phyloP scores from a whole-genome alignment of 2,329 filamentous ascomycete genomes.

The Botryotinia calthae region DNA sequence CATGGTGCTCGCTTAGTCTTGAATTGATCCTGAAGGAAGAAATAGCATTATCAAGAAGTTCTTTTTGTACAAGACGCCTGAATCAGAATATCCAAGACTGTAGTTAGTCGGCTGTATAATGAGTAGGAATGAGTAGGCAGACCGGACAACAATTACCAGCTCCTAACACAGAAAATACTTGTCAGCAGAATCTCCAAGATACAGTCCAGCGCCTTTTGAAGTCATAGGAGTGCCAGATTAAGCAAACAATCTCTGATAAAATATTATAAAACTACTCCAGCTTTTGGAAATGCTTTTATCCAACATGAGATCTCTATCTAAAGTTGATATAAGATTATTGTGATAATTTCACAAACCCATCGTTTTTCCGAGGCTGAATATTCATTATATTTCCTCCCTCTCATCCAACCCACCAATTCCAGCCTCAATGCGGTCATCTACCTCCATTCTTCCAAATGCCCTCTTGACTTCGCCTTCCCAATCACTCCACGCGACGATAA shows the following conservation, averaged over 20 bases:
- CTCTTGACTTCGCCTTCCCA: constrained; percentile 73
- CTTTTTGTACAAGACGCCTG: not conserved
- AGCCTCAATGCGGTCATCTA: constrained; percentile 34
- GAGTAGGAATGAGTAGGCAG: not conserved
- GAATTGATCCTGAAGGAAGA: not conserved
- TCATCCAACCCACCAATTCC: constrained; percentile 10
- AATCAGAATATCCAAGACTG: not conserved
- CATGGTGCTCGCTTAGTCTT: not conserved
- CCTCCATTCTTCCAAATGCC: constrained; percentile 69
- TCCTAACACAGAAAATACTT: not conserved
- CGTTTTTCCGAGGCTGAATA: constrained; percentile 18
- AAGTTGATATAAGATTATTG: not conserved
- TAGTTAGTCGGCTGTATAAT: not conserved
- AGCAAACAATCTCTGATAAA: not conserved
- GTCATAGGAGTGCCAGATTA: not conserved
- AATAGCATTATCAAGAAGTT: not conserved
- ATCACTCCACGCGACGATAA: constrained; percentile 71
- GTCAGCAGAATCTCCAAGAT: not conserved
- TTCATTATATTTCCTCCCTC: not conserved
- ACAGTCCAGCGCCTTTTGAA: not conserved
- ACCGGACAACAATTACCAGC: not conserved
- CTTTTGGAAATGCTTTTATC: not conserved
- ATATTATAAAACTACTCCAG: not conserved
- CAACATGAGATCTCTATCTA: not conserved
- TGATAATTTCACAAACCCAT: not conserved